Conservation (phyloP, 2,329 filamentous ascomycete genomes). For the Elsinoe arachidis region DNA sequence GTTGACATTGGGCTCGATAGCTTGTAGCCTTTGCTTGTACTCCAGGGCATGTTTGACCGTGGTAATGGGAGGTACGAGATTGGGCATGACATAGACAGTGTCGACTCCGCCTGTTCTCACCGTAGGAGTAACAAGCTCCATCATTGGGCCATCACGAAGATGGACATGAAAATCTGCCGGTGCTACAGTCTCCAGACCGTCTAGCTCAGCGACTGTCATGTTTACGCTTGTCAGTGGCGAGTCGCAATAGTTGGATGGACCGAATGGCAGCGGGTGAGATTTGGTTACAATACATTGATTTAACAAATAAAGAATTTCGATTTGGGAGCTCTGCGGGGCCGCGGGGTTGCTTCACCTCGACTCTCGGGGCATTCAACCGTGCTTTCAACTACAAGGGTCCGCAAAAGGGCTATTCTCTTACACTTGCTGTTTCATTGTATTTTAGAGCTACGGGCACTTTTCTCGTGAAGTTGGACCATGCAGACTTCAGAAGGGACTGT, state of each 20-base stretch:
- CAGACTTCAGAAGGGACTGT: neutral
- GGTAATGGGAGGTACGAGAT: constrained; percentile 43
- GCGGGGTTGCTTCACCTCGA: neutral
- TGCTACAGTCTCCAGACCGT: constrained; percentile 39
- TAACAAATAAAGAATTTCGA: constrained; percentile 1
- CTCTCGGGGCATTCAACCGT: neutral
- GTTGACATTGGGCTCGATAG: constrained; percentile 40
- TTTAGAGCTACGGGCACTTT: too few relatives aligned
- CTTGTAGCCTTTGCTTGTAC: constrained; percentile 36
- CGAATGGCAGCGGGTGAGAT: neutral
- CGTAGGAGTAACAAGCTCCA: constrained; percentile 41
- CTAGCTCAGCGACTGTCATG: constrained; percentile 34
- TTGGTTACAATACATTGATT: neutral
- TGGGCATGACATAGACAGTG: constrained; percentile 48
- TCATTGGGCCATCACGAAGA: constrained; percentile 45
- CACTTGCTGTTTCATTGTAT: too few relatives aligned
- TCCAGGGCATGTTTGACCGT: constrained; percentile 39
- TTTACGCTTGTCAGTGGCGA: neutral
- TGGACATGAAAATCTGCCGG: constrained; percentile 45
- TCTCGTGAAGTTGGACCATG: too few relatives aligned
- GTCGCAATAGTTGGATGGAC: too few relatives aligned
- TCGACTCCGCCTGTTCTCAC: constrained; percentile 45
- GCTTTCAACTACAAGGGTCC: neutral
- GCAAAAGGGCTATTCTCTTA: too few relatives aligned
- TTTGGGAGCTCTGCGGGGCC: neutral